These are phyloP conservation scores for Elongisporangium prolatum DNA, from an alignment of 352 stramenopile genomes.

Conservation along the genomic window DNA sequence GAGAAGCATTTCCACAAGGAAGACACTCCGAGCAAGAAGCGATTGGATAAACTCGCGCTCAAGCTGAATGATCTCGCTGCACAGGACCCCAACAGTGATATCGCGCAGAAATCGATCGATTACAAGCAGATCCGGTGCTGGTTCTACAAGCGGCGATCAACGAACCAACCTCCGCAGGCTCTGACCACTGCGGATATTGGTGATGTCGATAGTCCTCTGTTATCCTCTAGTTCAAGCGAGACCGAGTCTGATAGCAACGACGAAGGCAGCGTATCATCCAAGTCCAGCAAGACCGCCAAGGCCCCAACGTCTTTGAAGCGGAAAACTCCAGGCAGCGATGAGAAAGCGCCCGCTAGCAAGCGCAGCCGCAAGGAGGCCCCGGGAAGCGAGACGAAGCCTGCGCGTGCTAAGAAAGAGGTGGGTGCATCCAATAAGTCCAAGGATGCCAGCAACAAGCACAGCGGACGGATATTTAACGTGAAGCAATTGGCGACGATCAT, in stretches of 20 bases:
- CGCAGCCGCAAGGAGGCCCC: neutral
- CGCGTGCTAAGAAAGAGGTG: constrained; percentile 10
- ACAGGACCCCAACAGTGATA: constrained; percentile 45
- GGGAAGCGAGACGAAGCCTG: neutral
- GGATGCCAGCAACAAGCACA: constrained; percentile 18
- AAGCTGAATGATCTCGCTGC: constrained; percentile 69
- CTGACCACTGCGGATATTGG: constrained; percentile 51
- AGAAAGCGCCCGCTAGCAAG: neutral
- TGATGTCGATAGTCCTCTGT: constrained; percentile 25
- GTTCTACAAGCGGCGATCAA: constrained; percentile 85
- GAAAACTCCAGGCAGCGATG: neutral
- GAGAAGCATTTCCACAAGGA: constrained; percentile 83
- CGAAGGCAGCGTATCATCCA: constrained; percentile 22
- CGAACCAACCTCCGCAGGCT: constrained; percentile 69
- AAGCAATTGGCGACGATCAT: constrained; percentile 84
- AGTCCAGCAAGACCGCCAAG: constrained; percentile 18
- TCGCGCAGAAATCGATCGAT: constrained; percentile 60
- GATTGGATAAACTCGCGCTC: constrained; percentile 67
- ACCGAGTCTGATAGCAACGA: constrained; percentile 67
- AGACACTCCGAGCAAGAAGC: constrained; percentile 77
- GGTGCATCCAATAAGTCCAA: neutral
- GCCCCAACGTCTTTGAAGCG: constrained; percentile 10
- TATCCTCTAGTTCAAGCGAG: constrained; percentile 57
- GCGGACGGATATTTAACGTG: constrained; percentile 78
- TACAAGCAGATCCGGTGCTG: constrained; percentile 87